Conservation (phyloP, 306 rosid genomes). For the Phaseolus lunatus region DNA sequence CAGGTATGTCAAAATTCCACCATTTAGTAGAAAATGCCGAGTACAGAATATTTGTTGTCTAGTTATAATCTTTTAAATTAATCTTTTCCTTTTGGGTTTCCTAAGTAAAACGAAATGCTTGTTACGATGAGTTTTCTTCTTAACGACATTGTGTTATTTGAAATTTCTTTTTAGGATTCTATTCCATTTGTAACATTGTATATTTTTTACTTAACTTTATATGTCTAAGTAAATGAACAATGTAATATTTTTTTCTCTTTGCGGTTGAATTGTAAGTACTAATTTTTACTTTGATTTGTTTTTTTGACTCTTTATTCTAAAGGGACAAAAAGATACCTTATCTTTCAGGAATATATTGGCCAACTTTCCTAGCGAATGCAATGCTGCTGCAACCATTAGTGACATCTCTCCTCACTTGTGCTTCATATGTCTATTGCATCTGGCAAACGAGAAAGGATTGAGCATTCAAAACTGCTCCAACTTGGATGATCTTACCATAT, state of each 20-base stretch:
- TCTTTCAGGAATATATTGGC: constrained; percentile 79
- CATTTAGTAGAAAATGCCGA: not conserved
- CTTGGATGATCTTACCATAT: constrained; percentile 76
- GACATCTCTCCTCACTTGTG: constrained; percentile 95
- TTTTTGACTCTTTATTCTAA: constrained; percentile 26
- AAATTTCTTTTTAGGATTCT: constrained; percentile 8
- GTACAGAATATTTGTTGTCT: not conserved
- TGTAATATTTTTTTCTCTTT: constrained; percentile 2
- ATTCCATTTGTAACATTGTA: constrained; percentile 11
- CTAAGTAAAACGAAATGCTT: constrained; percentile 30
- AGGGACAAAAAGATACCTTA: constrained; percentile 60
- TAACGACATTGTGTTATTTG: constrained; percentile 18
- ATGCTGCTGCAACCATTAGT: constrained; percentile 66
- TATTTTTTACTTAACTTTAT: constrained; percentile 4
- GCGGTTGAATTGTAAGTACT: constrained; percentile 24
- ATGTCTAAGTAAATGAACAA: constrained; percentile 1
- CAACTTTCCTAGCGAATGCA: constrained; percentile 74
- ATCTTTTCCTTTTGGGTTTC: constrained; percentile 1
- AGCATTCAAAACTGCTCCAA: constrained; percentile 64
- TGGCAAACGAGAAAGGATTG: constrained; percentile 92
- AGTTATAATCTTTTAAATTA: not conserved
- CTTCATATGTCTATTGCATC: constrained; percentile 91
- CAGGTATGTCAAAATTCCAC: constrained; percentile 60
- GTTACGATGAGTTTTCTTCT: constrained; percentile 24
- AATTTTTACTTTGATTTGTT: constrained; percentile 32